These are phyloP conservation scores for Cyclanthera cordifolia DNA, from an alignment of 306 rosid genomes.

Conservation along the genomic window DNA sequence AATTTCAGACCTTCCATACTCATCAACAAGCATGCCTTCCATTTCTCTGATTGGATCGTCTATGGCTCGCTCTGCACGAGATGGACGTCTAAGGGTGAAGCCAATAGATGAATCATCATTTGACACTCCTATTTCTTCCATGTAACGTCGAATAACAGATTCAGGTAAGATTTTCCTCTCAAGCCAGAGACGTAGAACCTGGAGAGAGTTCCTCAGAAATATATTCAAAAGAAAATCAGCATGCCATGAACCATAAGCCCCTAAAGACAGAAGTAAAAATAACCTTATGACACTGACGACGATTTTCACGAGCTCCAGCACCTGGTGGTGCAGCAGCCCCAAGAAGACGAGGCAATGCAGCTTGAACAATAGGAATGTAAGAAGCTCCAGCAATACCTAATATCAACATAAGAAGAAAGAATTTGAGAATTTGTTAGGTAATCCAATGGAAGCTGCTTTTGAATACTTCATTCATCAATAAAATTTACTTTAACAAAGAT, in stretches of 20 bases:
- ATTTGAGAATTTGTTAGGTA: not conserved
- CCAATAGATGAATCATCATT: slow-evolving; percentile 66
- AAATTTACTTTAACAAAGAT: not conserved
- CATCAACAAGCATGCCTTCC: slow-evolving; percentile 99
- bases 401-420: slow-evolving; percentile 14
- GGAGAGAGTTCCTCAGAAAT: slow-evolving; percentile 7
- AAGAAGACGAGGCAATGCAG: slow-evolving; percentile 91
- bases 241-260: not conserved
- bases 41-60: slow-evolving; percentile 99
- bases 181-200: slow-evolving; percentile 96
- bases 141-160: slow-evolving; percentile 65
- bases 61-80: slow-evolving; percentile 89
- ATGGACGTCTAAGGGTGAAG: slow-evolving; percentile 72
- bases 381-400: slow-evolving; percentile 97
- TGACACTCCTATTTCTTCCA: slow-evolving; percentile 84
- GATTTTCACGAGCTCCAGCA: slow-evolving; percentile 85
- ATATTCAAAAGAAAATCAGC: not conserved
- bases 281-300: slow-evolving; percentile 98
- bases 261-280: slow-evolving; percentile 1
- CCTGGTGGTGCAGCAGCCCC: slow-evolving; percentile 99
- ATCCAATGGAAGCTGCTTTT: not conserved
- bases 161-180: slow-evolving; percentile 92
- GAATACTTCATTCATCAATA: not conserved
- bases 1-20: slow-evolving; percentile 80
- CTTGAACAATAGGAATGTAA: slow-evolving; percentile 84